These are phyloP conservation scores for Dittrichia graveolens DNA, from an alignment of 129 eudicot species.

Conservation along the genomic window DNA sequence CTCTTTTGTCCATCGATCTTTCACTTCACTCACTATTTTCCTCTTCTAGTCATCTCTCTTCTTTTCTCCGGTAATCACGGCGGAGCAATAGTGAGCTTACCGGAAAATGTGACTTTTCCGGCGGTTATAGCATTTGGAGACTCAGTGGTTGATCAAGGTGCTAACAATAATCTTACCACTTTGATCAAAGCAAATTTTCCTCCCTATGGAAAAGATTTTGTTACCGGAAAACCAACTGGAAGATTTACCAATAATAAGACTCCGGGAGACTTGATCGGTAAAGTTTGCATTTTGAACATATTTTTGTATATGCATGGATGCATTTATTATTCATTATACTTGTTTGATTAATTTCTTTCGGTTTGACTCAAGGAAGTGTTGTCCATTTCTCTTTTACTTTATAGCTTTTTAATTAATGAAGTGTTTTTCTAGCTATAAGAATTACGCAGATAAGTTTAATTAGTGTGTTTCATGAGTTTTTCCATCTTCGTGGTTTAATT, in stretches of 20 bases:
- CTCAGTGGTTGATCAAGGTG: constrained; percentile 74
- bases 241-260: constrained; percentile 64
- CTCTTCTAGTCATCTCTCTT: constrained; percentile 20
- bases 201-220: constrained; percentile 70
- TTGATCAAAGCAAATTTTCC: constrained; percentile 44
- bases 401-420: background rate
- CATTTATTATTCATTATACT: background rate
- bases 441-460: too few relatives aligned
- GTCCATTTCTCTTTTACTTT: background rate
- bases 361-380: background rate
- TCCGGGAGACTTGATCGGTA: constrained; percentile 67
- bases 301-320: constrained; percentile 13
- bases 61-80: constrained; percentile 15
- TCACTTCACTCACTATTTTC: constrained; percentile 1
- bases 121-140: constrained; percentile 70
- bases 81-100: constrained; percentile 30
- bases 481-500: too few relatives aligned
- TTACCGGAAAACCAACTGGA: constrained; percentile 54
- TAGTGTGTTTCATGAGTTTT: too few relatives aligned
- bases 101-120: constrained; percentile 39
- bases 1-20: background rate
- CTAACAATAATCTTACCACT: constrained; percentile 50
- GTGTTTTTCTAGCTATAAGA: too few relatives aligned
- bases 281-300: background rate
- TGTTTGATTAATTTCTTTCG: background rate